These are phyloP conservation scores for Plectranthus barbatus DNA, from an alignment of 257 asterid genomes.

Conservation along the genomic window DNA sequence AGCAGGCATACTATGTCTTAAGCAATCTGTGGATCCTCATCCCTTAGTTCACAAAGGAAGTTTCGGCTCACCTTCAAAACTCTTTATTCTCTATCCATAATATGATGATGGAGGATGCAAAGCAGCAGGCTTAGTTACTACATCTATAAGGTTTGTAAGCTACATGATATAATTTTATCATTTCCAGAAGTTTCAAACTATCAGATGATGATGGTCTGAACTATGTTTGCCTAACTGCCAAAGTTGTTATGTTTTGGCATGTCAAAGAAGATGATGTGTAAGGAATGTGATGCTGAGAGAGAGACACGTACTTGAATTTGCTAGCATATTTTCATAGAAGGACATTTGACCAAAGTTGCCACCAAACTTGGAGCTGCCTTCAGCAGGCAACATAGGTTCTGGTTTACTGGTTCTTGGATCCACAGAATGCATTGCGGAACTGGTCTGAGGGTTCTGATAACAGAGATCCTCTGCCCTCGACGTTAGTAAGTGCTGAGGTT, in stretches of 20 bases:
- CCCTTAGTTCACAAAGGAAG: neutral
- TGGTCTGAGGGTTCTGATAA: constrained; percentile 45
- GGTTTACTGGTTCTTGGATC: constrained; percentile 50
- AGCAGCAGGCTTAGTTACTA: neutral
- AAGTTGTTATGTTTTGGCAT: neutral
- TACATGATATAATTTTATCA: neutral
- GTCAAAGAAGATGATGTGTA: neutral
- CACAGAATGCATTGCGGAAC: constrained; percentile 36
- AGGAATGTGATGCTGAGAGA: neutral
- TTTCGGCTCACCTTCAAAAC: neutral
- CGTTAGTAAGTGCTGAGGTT: constrained; percentile 35
- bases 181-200: neutral
- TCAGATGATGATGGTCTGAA: neutral
- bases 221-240: neutral
- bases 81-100: too few relatives aligned
- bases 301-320: constrained; percentile 47
- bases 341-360: constrained; percentile 58
- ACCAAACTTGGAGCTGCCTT: constrained; percentile 52
- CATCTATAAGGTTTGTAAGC: neutral
- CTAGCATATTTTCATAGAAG: constrained; percentile 54
- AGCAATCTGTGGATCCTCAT: too few relatives aligned
- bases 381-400: constrained; percentile 60
- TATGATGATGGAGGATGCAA: neutral
- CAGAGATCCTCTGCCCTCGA: constrained; percentile 54
- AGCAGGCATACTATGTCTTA: too few relatives aligned